phyloP scores from a whole-genome alignment of 176 grass and related monocot genomes.

The Triticum timopheevii region DNA sequence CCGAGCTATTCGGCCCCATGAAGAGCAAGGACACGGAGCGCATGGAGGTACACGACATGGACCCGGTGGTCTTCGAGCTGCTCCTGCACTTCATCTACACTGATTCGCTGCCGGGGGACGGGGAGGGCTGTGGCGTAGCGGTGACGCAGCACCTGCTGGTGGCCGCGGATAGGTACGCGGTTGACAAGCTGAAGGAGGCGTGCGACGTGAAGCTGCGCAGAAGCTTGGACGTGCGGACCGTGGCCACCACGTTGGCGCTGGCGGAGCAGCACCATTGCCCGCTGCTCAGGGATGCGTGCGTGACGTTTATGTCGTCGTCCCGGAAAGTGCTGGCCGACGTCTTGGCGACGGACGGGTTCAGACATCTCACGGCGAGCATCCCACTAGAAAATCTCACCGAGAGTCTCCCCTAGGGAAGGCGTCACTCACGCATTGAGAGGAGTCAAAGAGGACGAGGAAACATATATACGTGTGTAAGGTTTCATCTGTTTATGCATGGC shows the following conservation, averaged over 20 bases:
- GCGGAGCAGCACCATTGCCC: not conserved
- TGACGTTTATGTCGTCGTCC: not conserved
- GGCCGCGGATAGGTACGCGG: conserved; percentile 31
- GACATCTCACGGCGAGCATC: not conserved
- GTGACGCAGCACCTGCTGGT: conserved; percentile 16
- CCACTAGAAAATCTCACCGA: not conserved
- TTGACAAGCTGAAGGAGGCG: conserved; percentile 20
- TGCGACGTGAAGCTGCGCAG: conserved; percentile 1
- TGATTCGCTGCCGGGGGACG: not conserved
- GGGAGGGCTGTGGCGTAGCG: not conserved
- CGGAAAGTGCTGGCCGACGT: not conserved
- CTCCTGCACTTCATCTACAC: conserved; percentile 38
- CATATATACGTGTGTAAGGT: too few relatives aligned
- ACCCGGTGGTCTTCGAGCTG: conserved; percentile 6
- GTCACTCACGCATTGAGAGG: too few relatives aligned
- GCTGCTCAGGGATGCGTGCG: not conserved
- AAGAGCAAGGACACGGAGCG: not conserved
- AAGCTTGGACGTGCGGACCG: not conserved
- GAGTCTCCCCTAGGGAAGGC: not conserved
- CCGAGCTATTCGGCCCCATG: conserved; percentile 11
- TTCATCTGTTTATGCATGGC: too few relatives aligned
- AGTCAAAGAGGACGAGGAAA: too few relatives aligned
- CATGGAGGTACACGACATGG: not conserved
- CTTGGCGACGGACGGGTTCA: conserved; percentile 12
- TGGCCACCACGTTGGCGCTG: not conserved